Evolutionary conservation across 2,329 filamentous ascomycete species (phyloP), one percentile per base, ranked within the genome.

Genomic region (Talaromyces sp.): DNA sequence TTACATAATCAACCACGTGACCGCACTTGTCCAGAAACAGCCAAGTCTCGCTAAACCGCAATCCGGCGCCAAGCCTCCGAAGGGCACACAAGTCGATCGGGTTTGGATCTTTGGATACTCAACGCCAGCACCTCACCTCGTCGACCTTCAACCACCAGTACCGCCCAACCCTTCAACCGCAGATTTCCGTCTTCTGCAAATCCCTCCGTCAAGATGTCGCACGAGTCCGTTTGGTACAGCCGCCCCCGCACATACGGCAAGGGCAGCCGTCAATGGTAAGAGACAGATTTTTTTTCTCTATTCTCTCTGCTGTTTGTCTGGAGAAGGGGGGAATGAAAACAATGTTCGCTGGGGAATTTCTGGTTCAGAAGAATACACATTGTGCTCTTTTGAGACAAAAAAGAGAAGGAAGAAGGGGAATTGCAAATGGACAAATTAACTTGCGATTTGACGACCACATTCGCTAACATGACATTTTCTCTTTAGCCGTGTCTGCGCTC

Each of bases 151-250:
- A 43, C 53, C 56, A 46, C 56, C 49, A 17, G 35, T n/a, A 21
- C 32, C 43, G 11, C 51, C 46, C 29, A 38, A 38, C 14, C 35
- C 35, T 38, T 24, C 26, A 49, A 13, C 32, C 49, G 13, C 35
- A 32, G 57, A 51, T 32, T 35, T 24, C 14, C 24, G 10, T 4
- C 43, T 9, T n/a, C 17, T 51, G 19, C 27, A 58, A 53, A 13
- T 8, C 3, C 29, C n/a, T 19, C 55, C 55, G 55, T 50, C 81
- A 88, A 76, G 77, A 90, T 90, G 88, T 88, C 88, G 81, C 88
- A 90, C 92, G 93, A 98, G 86, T 92, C 89, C 78, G 92, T 98
- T 84, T 99, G 93, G 93, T 96, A 96, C 89, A 96, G 92, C 77
- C 93, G 95, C 81, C 95, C 95, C 78, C 90, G 93, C 82, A 91